phyloP scores from a whole-genome alignment of 2,329 filamentous ascomycete species.

The Ophiognomonia clavigignenti-juglandacearum region DNA sequence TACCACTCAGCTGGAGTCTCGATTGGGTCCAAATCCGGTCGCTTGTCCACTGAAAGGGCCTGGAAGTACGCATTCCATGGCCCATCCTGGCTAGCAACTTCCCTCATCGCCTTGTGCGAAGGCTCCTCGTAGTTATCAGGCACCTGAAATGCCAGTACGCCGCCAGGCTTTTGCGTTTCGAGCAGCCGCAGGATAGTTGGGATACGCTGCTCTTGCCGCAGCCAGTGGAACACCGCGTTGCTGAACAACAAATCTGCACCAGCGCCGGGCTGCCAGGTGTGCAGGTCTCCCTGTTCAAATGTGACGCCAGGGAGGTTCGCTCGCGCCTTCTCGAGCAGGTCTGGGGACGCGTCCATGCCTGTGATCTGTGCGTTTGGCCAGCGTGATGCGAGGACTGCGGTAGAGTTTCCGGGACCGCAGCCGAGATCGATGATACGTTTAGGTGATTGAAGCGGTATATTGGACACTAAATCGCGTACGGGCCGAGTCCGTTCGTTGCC shows the following conservation, averaged over 20 bases:
- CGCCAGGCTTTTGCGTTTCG: conserved; percentile 32
- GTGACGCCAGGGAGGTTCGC: conserved; percentile 32
- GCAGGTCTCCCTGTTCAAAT: conserved; percentile 43
- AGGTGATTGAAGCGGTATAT: conserved; percentile 35
- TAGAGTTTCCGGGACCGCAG: conserved; percentile 58
- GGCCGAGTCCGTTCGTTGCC: conserved; percentile 46
- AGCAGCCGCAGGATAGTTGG: conserved; percentile 39
- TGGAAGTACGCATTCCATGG: conserved; percentile 19
- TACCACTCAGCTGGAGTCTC: conserved; percentile 43
- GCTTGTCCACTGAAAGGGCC: conserved; percentile 20
- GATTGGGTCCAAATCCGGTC: conserved; percentile 40
- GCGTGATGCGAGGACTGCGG: conserved; percentile 37
- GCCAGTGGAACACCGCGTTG: conserved; percentile 58
- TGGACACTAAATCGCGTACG: conserved; percentile 46
- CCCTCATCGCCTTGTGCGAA: conserved; percentile 46
- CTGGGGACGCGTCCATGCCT: conserved; percentile 49
- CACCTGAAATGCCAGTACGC: conserved; percentile 48
- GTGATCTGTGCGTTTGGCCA: conserved; percentile 43
- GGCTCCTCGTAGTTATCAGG: conserved; percentile 44
- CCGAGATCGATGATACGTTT: conserved; percentile 50
- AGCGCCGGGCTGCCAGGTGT: conserved; percentile 29
- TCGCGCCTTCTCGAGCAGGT: conserved; percentile 50
- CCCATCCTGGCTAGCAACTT: conserved; percentile 28
- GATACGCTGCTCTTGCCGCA: conserved; percentile 38
- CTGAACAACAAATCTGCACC: conserved; percentile 43